phyloP scores from a whole-genome alignment of 495 filamentous ascomycete species.

The Podospora anserina region DNA sequence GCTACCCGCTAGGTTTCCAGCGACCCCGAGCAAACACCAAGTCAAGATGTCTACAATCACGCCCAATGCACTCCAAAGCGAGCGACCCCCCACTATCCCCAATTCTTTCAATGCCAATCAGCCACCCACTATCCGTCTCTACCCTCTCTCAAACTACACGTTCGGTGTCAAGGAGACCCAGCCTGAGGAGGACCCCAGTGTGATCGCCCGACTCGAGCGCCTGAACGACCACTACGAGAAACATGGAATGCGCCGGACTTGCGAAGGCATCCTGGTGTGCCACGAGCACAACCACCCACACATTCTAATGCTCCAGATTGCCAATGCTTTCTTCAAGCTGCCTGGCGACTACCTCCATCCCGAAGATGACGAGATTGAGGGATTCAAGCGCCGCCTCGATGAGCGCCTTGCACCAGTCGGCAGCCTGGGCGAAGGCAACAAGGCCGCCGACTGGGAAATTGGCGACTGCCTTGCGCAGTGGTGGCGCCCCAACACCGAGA shows the following conservation, averaged over 20 bases:
- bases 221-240: constrained; percentile 89
- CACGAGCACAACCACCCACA: constrained; percentile 99
- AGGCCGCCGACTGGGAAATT: constrained; percentile 89
- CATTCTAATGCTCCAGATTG: constrained; percentile 97
- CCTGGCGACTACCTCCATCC: constrained; percentile 93
- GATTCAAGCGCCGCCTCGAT: constrained; percentile 88
- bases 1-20: not conserved
- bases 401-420: constrained; percentile 90
- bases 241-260: constrained; percentile 94
- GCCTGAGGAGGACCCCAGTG: constrained; percentile 95
- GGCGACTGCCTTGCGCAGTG: constrained; percentile 93
- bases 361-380: constrained; percentile 85
- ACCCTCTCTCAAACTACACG: constrained; percentile 95
- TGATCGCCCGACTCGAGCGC: constrained; percentile 84
- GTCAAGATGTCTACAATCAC: constrained; percentile 72
- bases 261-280: constrained; percentile 93
- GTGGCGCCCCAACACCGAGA: constrained; percentile 99
- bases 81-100: constrained; percentile 72
- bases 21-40: not conserved
- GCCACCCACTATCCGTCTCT: constrained; percentile 85
- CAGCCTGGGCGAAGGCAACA: constrained; percentile 79
- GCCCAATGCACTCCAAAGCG: constrained; percentile 64
- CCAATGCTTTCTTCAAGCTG: constrained; percentile 98
- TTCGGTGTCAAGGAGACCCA: constrained; percentile 98
- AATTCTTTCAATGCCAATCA: constrained; percentile 84